Conservation (phyloP, 495 filamentous ascomycete genomes). For the Penicillium waksmanii region DNA sequence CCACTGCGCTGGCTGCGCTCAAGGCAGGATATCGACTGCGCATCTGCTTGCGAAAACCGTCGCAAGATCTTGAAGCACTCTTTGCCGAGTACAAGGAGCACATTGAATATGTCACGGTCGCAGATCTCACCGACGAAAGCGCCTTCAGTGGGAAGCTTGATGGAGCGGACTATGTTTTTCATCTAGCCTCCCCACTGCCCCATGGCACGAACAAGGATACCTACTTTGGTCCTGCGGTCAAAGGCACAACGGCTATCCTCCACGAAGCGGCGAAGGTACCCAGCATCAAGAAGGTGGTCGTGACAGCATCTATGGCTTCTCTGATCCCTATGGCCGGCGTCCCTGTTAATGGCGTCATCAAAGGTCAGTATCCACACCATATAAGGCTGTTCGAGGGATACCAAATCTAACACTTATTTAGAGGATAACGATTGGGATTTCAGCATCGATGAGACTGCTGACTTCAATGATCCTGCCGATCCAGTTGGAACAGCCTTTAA, state of each 20-base stretch:
- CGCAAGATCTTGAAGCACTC: slow-evolving; percentile 22
- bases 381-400: not conserved
- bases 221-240: slow-evolving; percentile 36
- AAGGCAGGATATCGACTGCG: slow-evolving; percentile 42
- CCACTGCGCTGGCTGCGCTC: slow-evolving; percentile 42
- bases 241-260: slow-evolving; percentile 37
- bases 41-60: slow-evolving; percentile 37
- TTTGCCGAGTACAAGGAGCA: slow-evolving; percentile 21
- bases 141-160: slow-evolving; percentile 35
- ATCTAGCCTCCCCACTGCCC: slow-evolving; percentile 44
- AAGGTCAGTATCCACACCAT: slow-evolving; percentile 19
- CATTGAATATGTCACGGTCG: slow-evolving; percentile 34
- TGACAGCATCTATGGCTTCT: slow-evolving; percentile 39
- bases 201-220: slow-evolving; percentile 29
- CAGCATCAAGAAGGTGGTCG: slow-evolving; percentile 40
- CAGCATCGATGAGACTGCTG: slow-evolving; percentile 24
- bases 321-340: slow-evolving; percentile 33
- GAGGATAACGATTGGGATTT: slow-evolving; percentile 40
- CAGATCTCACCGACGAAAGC: slow-evolving; percentile 35
- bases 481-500: slow-evolving; percentile 17
- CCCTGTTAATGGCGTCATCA: slow-evolving; percentile 28
- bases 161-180: slow-evolving; percentile 43
- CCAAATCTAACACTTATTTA: slow-evolving; percentile 6
- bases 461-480: slow-evolving; percentile 22
- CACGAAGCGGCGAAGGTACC: slow-evolving; percentile 31